A percentile compares a stretch with the other conserved stretches of the same genome.
phyloP scores from a whole-genome alignment of 2,329 filamentous ascomycete genomes.

The Huntiella decipiens region DNA sequence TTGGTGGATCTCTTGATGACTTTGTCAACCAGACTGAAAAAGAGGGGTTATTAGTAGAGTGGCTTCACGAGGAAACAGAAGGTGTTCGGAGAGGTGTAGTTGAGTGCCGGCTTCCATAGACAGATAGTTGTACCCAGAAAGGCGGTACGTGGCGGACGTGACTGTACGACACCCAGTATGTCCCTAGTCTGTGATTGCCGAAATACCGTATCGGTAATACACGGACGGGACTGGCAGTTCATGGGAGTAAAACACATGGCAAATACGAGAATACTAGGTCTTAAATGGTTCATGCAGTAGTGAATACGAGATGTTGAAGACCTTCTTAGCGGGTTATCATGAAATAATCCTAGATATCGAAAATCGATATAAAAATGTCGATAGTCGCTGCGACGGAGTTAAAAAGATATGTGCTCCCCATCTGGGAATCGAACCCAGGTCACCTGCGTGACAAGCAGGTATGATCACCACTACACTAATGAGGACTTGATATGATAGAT shows the following conservation, averaged over 20 bases:
- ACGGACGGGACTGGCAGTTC: too few relatives aligned
- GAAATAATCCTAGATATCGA: background rate
- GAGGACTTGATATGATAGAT: background rate
- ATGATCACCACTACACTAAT: conserved; percentile 12
- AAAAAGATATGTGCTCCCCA: conserved; percentile 6
- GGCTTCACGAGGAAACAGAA: conserved; percentile 37
- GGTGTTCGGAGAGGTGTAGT: conserved; percentile 45
- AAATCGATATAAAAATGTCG: background rate
- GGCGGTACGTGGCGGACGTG: too few relatives aligned
- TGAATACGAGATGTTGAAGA: background rate
- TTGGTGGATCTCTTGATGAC: conserved; percentile 63
- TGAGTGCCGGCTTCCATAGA: conserved; percentile 20
- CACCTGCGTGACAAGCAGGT: conserved; percentile 12
- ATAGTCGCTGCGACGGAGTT: background rate
- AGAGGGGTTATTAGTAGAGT: conserved; percentile 29
- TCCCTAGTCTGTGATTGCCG: too few relatives aligned
- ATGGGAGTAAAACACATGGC: background rate
- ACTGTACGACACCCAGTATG: too few relatives aligned
- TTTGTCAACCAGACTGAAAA: conserved; percentile 37
- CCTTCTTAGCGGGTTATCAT: background rate
- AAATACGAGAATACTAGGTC: background rate
- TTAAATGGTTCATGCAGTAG: background rate
- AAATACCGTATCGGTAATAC: too few relatives aligned
- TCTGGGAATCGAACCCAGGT: conserved; percentile 12
- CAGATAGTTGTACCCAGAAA: too few relatives aligned